Conservation (phyloP, 164 flowering plant species). For the Platanus orientalis region DNA sequence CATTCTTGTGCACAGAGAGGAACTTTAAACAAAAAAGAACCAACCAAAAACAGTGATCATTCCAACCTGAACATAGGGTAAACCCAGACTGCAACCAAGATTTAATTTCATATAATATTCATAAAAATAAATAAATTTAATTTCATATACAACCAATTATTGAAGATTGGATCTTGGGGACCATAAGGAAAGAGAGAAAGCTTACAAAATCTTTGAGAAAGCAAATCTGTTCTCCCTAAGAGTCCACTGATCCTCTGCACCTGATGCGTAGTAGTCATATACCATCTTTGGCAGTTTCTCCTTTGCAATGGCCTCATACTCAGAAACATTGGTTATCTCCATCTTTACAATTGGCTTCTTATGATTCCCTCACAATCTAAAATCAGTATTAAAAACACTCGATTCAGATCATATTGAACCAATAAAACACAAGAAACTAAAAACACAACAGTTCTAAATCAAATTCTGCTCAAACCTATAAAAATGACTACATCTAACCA, state of each 20-base stretch:
- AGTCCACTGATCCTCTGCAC: slow-evolving; percentile 98
- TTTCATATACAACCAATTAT: neutral
- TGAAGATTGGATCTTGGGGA: neutral
- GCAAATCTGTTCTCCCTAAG: slow-evolving; percentile 73
- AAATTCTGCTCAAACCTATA: neutral
- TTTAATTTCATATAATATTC: too few relatives aligned
- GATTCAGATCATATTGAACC: neutral
- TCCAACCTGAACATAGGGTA: too few relatives aligned
- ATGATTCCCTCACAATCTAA: slow-evolving; percentile 8
- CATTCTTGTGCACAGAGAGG: too few relatives aligned
- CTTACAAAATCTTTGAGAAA: slow-evolving; percentile 85
- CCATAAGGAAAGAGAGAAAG: slow-evolving; percentile 1
- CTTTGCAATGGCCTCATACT: slow-evolving; percentile 83
- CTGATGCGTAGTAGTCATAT: slow-evolving; percentile 90
- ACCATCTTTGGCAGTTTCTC: slow-evolving; percentile 86
- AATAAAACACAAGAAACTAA: neutral
- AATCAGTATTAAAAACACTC: slow-evolving; percentile 2
- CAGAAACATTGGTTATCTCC: slow-evolving; percentile 80
- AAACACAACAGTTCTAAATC: neutral
- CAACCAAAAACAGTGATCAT: too few relatives aligned
- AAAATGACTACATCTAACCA: neutral
- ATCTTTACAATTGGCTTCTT: slow-evolving; percentile 18
- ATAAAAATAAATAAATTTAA: neutral
- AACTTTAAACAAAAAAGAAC: too few relatives aligned
- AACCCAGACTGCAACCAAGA: too few relatives aligned